Conservation (phyloP, 1,139 yeast species). For the Scheffersomyces cryptocercus region DNA sequence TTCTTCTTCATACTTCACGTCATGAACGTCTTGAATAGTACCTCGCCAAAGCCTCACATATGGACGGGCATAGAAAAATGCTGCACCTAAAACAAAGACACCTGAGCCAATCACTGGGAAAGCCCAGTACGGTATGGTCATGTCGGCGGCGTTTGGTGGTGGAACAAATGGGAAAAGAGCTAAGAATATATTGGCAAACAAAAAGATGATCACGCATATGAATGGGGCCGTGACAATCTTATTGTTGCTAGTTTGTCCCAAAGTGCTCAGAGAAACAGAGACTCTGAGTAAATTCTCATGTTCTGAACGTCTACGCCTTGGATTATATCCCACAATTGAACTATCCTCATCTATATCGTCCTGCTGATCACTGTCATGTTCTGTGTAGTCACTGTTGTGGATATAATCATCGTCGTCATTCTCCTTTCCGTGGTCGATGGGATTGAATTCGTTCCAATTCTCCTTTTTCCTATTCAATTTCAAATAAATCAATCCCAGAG, state of each 20-base stretch:
- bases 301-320: neutral
- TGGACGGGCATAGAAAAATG: conserved; percentile 21
- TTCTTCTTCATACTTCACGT: conserved; percentile 13
- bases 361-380: conserved; percentile 2
- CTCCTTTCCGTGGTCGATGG: conserved; percentile 7
- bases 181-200: conserved; percentile 51
- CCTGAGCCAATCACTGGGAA: conserved; percentile 57
- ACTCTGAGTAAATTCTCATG: neutral
- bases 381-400: conserved; percentile 5
- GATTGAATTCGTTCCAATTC: conserved; percentile 32
- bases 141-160: conserved; percentile 38
- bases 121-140: conserved; percentile 53
- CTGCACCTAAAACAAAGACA: conserved; percentile 47
- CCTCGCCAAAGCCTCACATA: conserved; percentile 7
- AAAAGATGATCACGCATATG: conserved; percentile 36
- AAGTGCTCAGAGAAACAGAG: neutral
- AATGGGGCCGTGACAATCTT: conserved; percentile 28
- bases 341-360: conserved; percentile 1
- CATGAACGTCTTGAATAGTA: conserved; percentile 6
- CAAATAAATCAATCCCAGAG: conserved; percentile 44
- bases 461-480: conserved; percentile 30
- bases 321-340: neutral
- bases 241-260: conserved; percentile 5
- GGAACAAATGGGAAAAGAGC: conserved; percentile 61
- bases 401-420: neutral